phyloP scores from a whole-genome alignment of 2,329 filamentous ascomycete species.

The Zasmidium cellare region DNA sequence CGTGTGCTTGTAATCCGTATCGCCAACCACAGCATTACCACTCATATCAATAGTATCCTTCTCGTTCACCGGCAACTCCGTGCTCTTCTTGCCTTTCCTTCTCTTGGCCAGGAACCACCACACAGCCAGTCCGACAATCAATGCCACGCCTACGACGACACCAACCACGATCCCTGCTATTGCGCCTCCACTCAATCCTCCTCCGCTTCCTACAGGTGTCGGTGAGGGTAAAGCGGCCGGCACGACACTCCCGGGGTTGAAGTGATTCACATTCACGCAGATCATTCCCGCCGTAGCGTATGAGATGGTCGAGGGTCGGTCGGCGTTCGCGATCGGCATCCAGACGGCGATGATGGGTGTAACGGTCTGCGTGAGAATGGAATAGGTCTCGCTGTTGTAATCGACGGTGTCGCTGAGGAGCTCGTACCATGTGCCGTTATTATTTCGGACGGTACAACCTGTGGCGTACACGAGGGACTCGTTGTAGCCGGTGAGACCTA shows the following conservation, averaged over 20 bases:
- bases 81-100: constrained; percentile 1
- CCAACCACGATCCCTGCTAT: constrained; percentile 6
- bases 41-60: background rate
- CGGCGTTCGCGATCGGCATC: constrained; percentile 12
- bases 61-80: background rate
- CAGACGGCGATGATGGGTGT: constrained; percentile 5
- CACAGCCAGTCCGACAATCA: constrained; percentile 1
- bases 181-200: constrained; percentile 8
- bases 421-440: constrained; percentile 1
- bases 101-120: constrained; percentile 4
- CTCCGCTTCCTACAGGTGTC: constrained; percentile 2
- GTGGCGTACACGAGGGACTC: constrained; percentile 6
- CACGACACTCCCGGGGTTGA: background rate
- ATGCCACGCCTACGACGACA: constrained; percentile 3
- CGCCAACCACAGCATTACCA: background rate
- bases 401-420: background rate
- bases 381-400: constrained; percentile 3
- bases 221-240: constrained; percentile 1
- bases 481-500: constrained; percentile 10
- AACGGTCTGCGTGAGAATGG: background rate
- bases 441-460: constrained; percentile 1
- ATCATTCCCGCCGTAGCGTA: constrained; percentile 4
- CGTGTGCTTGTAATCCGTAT: background rate
- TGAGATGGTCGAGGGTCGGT: constrained; percentile 6
- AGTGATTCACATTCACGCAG: constrained; percentile 2